Base-by-base conservation (phyloP, 768 basidiomycete genomes). In the Kwoniella sp. region DNA sequence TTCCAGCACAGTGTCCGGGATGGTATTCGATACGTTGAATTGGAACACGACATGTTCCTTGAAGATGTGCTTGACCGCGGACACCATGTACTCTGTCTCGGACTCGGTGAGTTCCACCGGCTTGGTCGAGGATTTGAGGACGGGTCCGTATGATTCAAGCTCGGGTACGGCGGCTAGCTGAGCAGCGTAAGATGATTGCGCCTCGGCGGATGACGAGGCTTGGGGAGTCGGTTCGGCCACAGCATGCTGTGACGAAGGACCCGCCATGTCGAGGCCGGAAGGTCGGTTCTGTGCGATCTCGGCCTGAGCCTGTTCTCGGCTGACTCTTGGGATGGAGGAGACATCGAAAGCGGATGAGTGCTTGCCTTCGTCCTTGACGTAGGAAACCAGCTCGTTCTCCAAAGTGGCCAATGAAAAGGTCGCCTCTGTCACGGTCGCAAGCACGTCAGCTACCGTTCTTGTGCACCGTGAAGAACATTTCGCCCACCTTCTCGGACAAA, bases 21-120 rank as follows among this genome's bases (percentile, higher is more conserved):
- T 79, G 17, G 95, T 99, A 75, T 99, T 98, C 53, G 89, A 88
- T 33, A 98, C 83, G 76, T 98, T 98, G 81, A 91, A 98, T 88
- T 99, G 93, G 84, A 99, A 98, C 34, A 99, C 92, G 53, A 98
- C 73, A 70, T 96, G 89, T 56, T 90, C 88, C 71, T 84, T 84
- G 81, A 90, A 99, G 52, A 96, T 82, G 73, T 99, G 95, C 77
- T 96, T 98, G 75, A 95, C 88, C 63, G 88, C 89, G 9, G 87
- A 84, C 40, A 96, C 93, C 69, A 95, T 90, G 70, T 98, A 99
- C 76, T 98, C 95, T 3, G 91, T 98, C 76, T 96, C 95, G 65
- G 82, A 87, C 77, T 99, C 95, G 12, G 95, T 98, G 52, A 98
- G 83, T 57, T 86, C 87, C 20, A 80, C 76, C 10, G 86, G 84